Evolutionary conservation across 176 grass and related monocot species (phyloP).

Genomic region (Avena sativa): DNA sequence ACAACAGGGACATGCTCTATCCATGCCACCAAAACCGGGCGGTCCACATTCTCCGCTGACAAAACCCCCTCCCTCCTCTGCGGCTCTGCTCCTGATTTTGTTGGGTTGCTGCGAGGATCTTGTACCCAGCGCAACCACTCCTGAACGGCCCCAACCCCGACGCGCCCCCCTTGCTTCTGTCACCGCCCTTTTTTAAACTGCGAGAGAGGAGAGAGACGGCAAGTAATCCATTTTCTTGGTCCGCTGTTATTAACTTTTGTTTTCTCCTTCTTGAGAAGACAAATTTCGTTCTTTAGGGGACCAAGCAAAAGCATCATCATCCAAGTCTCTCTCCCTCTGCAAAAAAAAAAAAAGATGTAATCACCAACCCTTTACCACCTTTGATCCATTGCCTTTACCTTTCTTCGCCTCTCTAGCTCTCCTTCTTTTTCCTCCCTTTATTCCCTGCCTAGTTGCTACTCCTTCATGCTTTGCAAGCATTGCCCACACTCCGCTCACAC

Average conservation of each 20-base stretch:
- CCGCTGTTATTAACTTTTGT: background rate
- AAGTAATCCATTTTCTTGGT: conserved; percentile 38
- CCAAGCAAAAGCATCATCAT: conserved; percentile 51
- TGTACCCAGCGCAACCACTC: conserved; percentile 40
- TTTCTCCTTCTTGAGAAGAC: conserved; percentile 45
- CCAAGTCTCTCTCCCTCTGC: conserved; percentile 22
- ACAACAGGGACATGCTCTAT: background rate
- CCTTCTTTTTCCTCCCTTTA: conserved; percentile 38
- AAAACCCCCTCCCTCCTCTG: background rate
- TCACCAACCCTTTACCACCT: conserved; percentile 63
- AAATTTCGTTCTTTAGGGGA: conserved; percentile 61
- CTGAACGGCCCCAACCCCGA: conserved; percentile 24
- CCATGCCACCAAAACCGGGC: background rate
- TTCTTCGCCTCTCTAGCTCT: conserved; percentile 39
- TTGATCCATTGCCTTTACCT: conserved; percentile 58
- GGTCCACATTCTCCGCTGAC: conserved; percentile 32
- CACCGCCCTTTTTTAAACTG: background rate
- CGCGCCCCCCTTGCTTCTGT: background rate
- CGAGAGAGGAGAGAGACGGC: background rate
- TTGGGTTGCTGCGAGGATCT: conserved; percentile 42
- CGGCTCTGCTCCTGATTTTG: conserved; percentile 37
- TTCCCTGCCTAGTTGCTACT: conserved; percentile 45
- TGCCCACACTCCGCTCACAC: conserved; percentile 2
- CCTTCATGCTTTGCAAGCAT: conserved; percentile 23
- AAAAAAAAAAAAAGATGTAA: conserved; percentile 37